Conservation (phyloP, 2,329 filamentous ascomycete species). For the Pseudogymnoascus verrucosus region DNA sequence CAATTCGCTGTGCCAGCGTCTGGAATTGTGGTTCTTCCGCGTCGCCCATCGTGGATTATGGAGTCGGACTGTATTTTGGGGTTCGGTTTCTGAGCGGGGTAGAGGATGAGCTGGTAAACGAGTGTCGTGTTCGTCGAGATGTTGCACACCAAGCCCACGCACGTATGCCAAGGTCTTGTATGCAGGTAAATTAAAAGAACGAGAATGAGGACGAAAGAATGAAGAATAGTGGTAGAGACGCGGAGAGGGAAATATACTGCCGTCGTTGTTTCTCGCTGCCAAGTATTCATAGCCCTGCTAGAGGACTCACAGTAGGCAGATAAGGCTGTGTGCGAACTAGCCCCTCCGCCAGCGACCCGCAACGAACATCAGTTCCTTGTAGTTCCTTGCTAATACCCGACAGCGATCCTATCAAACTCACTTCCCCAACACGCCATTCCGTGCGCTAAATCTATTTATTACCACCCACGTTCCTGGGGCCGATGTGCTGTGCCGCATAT, state of each 20-base stretch:
- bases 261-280: neutral
- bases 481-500: slow-evolving; percentile 5
- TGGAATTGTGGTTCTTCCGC: slow-evolving; percentile 54
- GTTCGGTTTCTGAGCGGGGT: slow-evolving; percentile 1
- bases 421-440: neutral
- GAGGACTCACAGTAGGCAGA: neutral
- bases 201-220: neutral
- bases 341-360: neutral
- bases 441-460: slow-evolving; percentile 8
- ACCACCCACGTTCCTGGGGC: slow-evolving; percentile 6
- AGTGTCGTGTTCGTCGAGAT: neutral
- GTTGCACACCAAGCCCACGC: neutral
- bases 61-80: neutral
- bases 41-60: slow-evolving; percentile 43
- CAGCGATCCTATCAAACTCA: neutral
- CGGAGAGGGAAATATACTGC: neutral
- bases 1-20: slow-evolving; percentile 54
- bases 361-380: neutral
- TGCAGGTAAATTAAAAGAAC: neutral
- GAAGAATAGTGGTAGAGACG: neutral
- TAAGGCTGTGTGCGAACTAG: slow-evolving; percentile 6
- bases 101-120: neutral
- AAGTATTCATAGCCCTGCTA: neutral
- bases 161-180: neutral
- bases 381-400: neutral